Base-by-base conservation (phyloP, 202 grass and related monocot species). In the Eragrostis tef region DNA sequence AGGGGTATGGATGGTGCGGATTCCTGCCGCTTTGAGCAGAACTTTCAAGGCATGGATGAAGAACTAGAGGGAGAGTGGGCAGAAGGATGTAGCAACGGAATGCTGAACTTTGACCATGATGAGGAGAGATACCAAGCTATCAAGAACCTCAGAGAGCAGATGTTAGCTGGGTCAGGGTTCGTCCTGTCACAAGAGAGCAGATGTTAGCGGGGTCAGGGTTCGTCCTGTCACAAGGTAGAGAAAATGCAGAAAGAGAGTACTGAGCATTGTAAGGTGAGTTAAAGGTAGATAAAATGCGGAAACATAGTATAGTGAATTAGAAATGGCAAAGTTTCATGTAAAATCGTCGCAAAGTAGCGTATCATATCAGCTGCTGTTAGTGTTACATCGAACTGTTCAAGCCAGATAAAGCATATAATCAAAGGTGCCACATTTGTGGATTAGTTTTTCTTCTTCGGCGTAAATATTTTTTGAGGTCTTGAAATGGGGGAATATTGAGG, bases 101-200 rank as follows among this genome's bases (percentile, higher is more conserved):
- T 83, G 41, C 48, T 86, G 29, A 94, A 44, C 64, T 81, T 87
- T 12, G 84, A 89, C 45, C 88, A 89, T 60, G 89, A 91, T n/a
- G 88, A 89, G 13, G 92, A 89, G 80, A 89, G 89, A 58, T 94
- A 94, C 71, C 84, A 85, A 46, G 80, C 89, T 9, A 90, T 94
- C 42, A 91, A 94, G 89, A 83, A 86, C 27, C 87, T 94, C 27
- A 94, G 92, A 52, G 92, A 94, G 57, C 89, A 91, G 67, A 94
- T 94, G 92, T 29, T 94, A 36, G 84, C 92, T 15, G 92, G 92
- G 3, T 89, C 89, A 50, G 89, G 92, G 74, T 84, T 94, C 71
- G 27, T 85, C 85, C 6, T 83, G 75, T 80, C 89, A 72, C 67
- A 94, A 56, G 92, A 52, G 92, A 94, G 57, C 89, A 91, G 67